A percentile compares a stretch with the other conserved stretches of the same genome.
Conservation (phyloP, 371 early-diverging fungal genomes). For the Zychaea mexicana region DNA sequence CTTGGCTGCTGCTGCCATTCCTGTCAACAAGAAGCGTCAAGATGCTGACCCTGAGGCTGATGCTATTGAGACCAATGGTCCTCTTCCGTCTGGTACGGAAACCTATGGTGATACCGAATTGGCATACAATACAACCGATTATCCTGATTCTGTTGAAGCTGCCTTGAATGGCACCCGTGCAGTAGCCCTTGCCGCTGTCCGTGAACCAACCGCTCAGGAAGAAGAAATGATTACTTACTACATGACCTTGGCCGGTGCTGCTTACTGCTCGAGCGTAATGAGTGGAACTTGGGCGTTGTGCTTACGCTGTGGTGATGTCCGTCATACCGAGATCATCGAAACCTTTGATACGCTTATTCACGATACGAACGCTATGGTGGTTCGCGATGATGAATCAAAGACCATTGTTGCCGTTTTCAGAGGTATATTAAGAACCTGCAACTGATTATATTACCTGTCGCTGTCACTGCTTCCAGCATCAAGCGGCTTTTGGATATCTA, state of each 20-base stretch:
- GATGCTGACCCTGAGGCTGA: constrained; percentile 10
- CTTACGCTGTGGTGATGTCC: constrained; percentile 7
- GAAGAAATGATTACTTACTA: constrained; percentile 3
- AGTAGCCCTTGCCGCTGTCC: neutral
- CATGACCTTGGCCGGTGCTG: constrained; percentile 10
- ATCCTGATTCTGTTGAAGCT: constrained; percentile 1
- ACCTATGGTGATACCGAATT: constrained; percentile 5
- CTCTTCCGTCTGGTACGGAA: constrained; percentile 16
- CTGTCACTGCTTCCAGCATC: too few species aligned
- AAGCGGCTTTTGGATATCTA: too few species aligned
- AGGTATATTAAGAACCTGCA: constrained; percentile 2
- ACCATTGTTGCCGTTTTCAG: constrained; percentile 14
- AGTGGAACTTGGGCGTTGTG: constrained; percentile 11
- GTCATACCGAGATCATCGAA: constrained; percentile 6
- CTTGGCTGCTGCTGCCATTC: neutral
- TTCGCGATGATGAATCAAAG: constrained; percentile 9
- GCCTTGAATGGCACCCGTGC: neutral
- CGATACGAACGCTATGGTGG: constrained; percentile 14
- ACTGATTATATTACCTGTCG: too few species aligned
- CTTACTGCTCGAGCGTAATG: constrained; percentile 15
- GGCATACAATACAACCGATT: constrained; percentile 13
- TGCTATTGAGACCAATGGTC: constrained; percentile 12
- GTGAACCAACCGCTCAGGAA: neutral
- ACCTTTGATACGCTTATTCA: constrained; percentile 5
- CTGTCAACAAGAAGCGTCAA: neutral